Base-by-base conservation (phyloP, 2,329 filamentous ascomycete species). In the Alternaria triticimaculans region DNA sequence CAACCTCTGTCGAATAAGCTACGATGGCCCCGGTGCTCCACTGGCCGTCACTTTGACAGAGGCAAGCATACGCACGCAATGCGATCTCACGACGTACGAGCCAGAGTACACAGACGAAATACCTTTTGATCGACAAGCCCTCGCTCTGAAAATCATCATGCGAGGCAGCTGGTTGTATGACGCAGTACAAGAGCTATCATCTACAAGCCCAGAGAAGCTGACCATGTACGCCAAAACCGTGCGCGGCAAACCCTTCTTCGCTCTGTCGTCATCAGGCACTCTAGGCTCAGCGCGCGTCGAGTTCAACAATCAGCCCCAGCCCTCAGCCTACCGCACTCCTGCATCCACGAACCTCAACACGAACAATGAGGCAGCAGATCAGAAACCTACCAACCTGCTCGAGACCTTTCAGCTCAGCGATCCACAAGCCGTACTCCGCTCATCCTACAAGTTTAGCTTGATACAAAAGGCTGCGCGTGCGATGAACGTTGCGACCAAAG, bases 61-160 rank as follows among this genome's bases (percentile, higher is more conserved):
- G 80, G 87, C 90, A 1, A 92, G 92, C 4, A 90, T 97, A 51
- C 75, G 76, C 30, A 80, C 78, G 12, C 96, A 92, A 9, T 97
- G 94, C 80, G 91, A 96, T 64, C 84, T 99, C 55, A 92, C 91
- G 8, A 98, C 96, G 0, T 99, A 97, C 81, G 87, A 94, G 54
- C 88, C 92, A 54, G 78, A 74, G 10, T 79, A 76, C 53, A 64
- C 68, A n/a, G 90, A 94, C 55, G 91, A 94, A 55, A 98, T 99
- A 49, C 96, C 95, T 0, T 93, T 99, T 70, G 89, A 95, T 74
- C 88, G 94, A 30, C 88, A 93, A 55, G 87, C 90, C 56, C 85
- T 98, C 9, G 85, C 89, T 9, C 92, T 97, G 83, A 99, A 98
- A 79, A 93, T 97, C 63, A 98, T 99, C 76, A 97, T 97, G 92